Evolutionary conservation across 768 basidiomycete genomes (phyloP).

Genomic region (Grammothele lineata): DNA sequence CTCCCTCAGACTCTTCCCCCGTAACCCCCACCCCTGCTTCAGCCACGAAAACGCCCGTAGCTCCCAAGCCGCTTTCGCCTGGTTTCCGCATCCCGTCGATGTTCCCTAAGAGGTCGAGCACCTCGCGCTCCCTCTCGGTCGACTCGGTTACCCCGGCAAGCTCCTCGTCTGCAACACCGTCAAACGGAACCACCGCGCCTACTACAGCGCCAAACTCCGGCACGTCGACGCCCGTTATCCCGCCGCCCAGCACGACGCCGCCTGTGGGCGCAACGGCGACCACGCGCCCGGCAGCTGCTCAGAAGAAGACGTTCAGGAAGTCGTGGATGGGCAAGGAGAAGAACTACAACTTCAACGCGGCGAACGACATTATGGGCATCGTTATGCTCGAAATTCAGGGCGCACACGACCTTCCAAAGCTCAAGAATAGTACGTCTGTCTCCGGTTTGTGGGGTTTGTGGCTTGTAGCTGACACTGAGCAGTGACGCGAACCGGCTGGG

Average conservation of each 20-base stretch:
- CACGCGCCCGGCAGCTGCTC: slow-evolving; percentile 5
- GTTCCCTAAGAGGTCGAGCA: slow-evolving; percentile 31
- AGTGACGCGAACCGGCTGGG: slow-evolving; percentile 88
- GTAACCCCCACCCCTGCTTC: slow-evolving; percentile 21
- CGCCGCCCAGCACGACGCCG: slow-evolving; percentile 15
- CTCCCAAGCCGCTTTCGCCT: slow-evolving; percentile 23
- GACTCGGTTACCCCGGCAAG: slow-evolving; percentile 14
- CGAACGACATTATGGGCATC: slow-evolving; percentile 86
- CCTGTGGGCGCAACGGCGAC: slow-evolving; percentile 16
- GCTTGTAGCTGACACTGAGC: neutral
- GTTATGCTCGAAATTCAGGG: slow-evolving; percentile 90
- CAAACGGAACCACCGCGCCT: slow-evolving; percentile 8
- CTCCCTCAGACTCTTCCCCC: too few relatives aligned
- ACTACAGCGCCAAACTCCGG: slow-evolving; percentile 10
- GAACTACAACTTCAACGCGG: slow-evolving; percentile 59
- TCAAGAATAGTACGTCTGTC: slow-evolving; percentile 73
- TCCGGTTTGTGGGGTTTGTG: neutral
- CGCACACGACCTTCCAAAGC: slow-evolving; percentile 78
- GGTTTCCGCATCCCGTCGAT: slow-evolving; percentile 28
- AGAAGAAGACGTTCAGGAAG: slow-evolving; percentile 36
- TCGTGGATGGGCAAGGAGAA: slow-evolving; percentile 36
- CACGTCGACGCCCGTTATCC: slow-evolving; percentile 17
- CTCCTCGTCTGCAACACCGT: slow-evolving; percentile 12
- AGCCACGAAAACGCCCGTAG: slow-evolving; percentile 19
- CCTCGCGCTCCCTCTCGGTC: slow-evolving; percentile 28